Percentiles rank a stretch among this genome's conserved stretches.
Evolutionary conservation across 176 grass and related monocot genomes (phyloP).

Genomic region (Carex parvula): DNA sequence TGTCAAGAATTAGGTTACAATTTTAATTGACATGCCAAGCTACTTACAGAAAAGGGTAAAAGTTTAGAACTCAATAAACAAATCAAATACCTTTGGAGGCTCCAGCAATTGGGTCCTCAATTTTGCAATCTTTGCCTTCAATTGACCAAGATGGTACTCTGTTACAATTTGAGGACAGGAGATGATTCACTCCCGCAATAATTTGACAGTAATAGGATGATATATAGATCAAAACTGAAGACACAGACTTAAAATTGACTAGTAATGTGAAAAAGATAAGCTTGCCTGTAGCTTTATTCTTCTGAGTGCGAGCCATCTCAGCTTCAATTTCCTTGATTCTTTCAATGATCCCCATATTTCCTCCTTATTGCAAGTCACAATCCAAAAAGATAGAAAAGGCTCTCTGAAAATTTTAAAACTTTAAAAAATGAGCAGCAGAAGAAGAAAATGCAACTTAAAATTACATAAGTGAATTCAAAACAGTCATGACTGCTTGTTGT

Average conservation of each 20-base stretch:
- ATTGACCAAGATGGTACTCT: constrained; percentile 99
- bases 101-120: constrained; percentile 95
- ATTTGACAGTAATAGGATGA: background rate
- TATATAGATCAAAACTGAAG: background rate
- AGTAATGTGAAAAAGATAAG: constrained; percentile 13
- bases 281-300: constrained; percentile 97
- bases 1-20: background rate
- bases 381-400: background rate
- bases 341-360: constrained; percentile 94
- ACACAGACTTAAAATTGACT: background rate
- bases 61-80: background rate
- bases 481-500: background rate
- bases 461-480: background rate
- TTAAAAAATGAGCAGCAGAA: background rate
- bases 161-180: constrained; percentile 8
- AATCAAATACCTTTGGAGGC: constrained; percentile 82
- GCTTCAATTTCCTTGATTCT: constrained; percentile 98
- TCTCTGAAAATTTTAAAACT: background rate
- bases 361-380: constrained; percentile 19
- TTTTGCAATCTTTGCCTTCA: constrained; percentile 98
- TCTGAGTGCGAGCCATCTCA: constrained; percentile 98
- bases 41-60: background rate
- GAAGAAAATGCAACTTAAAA: constrained; percentile 1
- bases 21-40: background rate
- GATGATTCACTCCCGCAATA: constrained; percentile 26